Evolutionary conservation across 148 eudicot genomes (phyloP), one percentile per base, ranked within the genome.

Genomic region (Euryodendron excelsum): DNA sequence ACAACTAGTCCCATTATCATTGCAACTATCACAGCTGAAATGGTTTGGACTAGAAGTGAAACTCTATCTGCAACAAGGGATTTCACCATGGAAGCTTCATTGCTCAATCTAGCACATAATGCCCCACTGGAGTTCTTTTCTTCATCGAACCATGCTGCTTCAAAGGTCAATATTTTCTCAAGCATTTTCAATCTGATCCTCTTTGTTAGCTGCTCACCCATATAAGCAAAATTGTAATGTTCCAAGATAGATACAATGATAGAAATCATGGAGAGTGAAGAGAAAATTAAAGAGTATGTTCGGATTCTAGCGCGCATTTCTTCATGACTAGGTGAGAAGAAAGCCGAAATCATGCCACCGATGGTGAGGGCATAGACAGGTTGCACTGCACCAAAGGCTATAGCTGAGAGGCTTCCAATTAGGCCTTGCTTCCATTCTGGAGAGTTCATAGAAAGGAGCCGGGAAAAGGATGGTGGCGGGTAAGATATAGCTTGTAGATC

Each of bases 311-410:
- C 72, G 8, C 81, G 91, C 88, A 95, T 89, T 80, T 95, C 92
- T 4, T 85, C 86, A 20, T 91, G 97, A 79, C 81, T 82, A 30
- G 83, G 73, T 0, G 84, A 63, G 62, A 90, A 95, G 68, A 95
- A 93, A 0, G 99, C 91, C 0, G 99, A 87, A 18, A 95, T 93
- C 97, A 93, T 91, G 50, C 94, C 93, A 14, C 99, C 99, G 23
- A 95, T 89, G 15, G 96, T 91, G 30, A 95, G 73, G 10, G 99
- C 99, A 78, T 95, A 95, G n/a, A 90, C 78, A 58, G 99, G 99
- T 37, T 95, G 99, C 18, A 95, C 86, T 2, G 93, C 91, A 1
- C 99, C 99, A 47, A 86, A 93, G 30, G 83, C 88, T 11, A 84
- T 41, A 0, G 97, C 97, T 0, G 96, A 91, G 30, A 95, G 76